Evolutionary conservation across 306 rosid genomes (phyloP).

Genomic region (Cicer arietinum): DNA sequence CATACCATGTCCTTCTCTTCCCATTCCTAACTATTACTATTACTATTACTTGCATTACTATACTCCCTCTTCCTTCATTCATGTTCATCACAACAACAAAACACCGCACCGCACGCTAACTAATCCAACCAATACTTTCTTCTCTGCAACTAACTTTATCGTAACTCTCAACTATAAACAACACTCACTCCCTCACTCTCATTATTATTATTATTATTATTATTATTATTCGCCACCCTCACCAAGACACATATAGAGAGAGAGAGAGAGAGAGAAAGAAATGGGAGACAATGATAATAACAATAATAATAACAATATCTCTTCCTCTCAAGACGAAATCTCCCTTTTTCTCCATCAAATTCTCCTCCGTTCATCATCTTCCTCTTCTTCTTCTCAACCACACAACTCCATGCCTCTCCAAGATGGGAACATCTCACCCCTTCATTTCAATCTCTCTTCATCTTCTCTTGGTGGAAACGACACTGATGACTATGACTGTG

Average conservation of each 20-base stretch:
- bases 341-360: slow-evolving; percentile 88
- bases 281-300: slow-evolving; percentile 49
- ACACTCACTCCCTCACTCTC: too few species aligned
- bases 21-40: not conserved
- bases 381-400: slow-evolving; percentile 49
- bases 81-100: not conserved
- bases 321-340: slow-evolving; percentile 72
- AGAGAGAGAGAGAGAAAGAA: slow-evolving; percentile 12
- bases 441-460: slow-evolving; percentile 61
- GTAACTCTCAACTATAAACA: not conserved
- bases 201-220: too few species aligned
- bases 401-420: slow-evolving; percentile 36
- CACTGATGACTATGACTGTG: slow-evolving; percentile 81
- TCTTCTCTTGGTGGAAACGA: slow-evolving; percentile 61
- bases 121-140: not conserved
- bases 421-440: slow-evolving; percentile 54
- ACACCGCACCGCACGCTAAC: slow-evolving; percentile 24
- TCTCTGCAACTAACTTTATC: not conserved
- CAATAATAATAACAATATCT: not conserved
- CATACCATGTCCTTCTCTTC: slow-evolving; percentile 21
- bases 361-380: slow-evolving; percentile 59
- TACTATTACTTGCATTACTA: not conserved
- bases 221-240: too few species aligned
- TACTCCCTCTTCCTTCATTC: not conserved
- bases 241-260: too few species aligned